Base-by-base conservation (phyloP, 768 basidiomycete genomes). In the Tremella mesenterica region DNA sequence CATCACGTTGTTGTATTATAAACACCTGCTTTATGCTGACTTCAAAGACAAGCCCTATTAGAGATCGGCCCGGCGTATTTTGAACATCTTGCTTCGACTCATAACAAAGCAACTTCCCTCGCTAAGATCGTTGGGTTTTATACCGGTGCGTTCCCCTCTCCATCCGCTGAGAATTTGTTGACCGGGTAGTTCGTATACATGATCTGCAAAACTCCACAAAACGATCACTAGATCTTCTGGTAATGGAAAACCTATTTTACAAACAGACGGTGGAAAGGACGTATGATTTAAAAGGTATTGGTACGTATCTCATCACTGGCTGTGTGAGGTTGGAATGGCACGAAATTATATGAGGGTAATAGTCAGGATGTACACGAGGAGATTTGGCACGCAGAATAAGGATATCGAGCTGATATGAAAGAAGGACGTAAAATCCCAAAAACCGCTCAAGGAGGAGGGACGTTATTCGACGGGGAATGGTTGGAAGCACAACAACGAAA, bases 201-300 rank as follows among this genome's bases (percentile, higher is more conserved):
- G 86, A 88, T 64, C 74, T 85, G 23, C 84, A 86, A 64, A 81
- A 78, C 3, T 83, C 84, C 1, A 76, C 80, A 4, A 82, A 85
- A 61, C 78, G 80, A 13, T 85, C 84, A 65, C 79, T 82, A 1
- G 86, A 90, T 66, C 75, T 90, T 12, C 75, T 88, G 4, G 83
- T 88, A 7, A 88, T 88, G 85, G 87, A 88, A 72, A 88, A 88
- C 61, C 70, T 88, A 16, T 88, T 90, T 65, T 86, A 83, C 63
- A 76, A 80, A 38, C 80, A 81, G 68, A 81, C 81, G 45, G 78
- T 86, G 48, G 72, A 74, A 48, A 82, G 82, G 75, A 84, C 81
- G 0, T 90, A 85, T 62, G 87, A 90, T 66, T 74, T 90, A 48
- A 90, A 90, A 69, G 87, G 87, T 2, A 88, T 90, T 31, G 83